Base-by-base conservation (phyloP, 352 stramenopile genomes). In the Globisporangium barbulae region DNA sequence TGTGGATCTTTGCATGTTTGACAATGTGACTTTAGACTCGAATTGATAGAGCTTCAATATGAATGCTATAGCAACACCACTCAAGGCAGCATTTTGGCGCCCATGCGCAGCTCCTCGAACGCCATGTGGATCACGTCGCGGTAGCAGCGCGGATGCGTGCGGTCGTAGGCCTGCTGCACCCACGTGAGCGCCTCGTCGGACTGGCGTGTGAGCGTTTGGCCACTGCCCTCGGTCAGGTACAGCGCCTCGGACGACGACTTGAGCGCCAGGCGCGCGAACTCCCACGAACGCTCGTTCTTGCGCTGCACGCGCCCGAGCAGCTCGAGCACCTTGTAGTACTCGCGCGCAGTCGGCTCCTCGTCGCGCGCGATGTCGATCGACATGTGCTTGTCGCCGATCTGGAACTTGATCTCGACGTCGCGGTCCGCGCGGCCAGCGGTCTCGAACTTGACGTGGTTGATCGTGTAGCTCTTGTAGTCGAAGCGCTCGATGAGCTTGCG, bases 351-450 rank as follows among this genome's bases (percentile, higher is more conserved):
- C 12, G 53, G 50, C 37, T 79, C 72, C 35, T 81, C 74, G 28
- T 53, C 66, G 5, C 62, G 59, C 3, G 65, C 65, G 10, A 83
- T 65, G 25, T 73, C 68, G 35, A 83, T 69, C 37, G 68, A 70
- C 42, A 83, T 63, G 15, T 52, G 45, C 19, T 59, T 50, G 10
- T 60, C 45, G 21, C 75, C 73, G 17, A 79, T 55, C 12, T 59
- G 49, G 25, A 83, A 75, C 45, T 76, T 71, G 47, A 83, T 67
- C 65, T 83, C 75, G 53, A 73, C 77, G 54, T 83, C 75, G 52
- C 75, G 75, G 47, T 83, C 75, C 35, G 74, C 71, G 59, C 75
- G 73, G 39, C 73, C 75, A 2, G 75, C 75, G 8, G 70, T 81
- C 71, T 83, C 73, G 53, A 83, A 83, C 33, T 65, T 56, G 6